These are phyloP conservation scores for Ochromonas danica DNA, from an alignment of 108 stramenopile species.

Conservation along the genomic window DNA sequence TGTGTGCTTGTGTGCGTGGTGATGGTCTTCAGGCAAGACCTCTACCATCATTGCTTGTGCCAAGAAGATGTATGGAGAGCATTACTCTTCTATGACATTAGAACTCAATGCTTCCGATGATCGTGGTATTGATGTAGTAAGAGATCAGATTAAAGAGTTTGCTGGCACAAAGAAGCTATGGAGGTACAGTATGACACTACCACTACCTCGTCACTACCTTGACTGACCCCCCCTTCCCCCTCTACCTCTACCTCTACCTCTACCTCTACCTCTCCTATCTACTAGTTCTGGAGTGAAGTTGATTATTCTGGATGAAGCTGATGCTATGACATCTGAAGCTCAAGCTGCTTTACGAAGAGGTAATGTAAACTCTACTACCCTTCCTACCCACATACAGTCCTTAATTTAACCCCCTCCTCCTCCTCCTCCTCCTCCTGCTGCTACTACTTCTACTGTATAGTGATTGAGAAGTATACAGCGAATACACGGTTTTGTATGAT, in stretches of 20 bases:
- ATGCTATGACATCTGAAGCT: constrained; percentile 89
- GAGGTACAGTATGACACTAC: no score
- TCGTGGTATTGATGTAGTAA: constrained; percentile 66
- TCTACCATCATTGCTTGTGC: constrained; percentile 87
- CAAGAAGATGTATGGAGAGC: constrained; percentile 82
- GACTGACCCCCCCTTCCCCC: no score
- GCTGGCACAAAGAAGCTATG: constrained; percentile 80
- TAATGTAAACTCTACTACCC: not conserved
- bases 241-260: no score
- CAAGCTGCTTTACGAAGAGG: constrained; percentile 77
- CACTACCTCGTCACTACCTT: no score
- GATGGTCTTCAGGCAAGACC: constrained; percentile 84
- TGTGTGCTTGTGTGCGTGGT: no score
- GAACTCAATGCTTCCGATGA: constrained; percentile 72
- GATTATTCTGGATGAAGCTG: constrained; percentile 87
- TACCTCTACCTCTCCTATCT: no score
- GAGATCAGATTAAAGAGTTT: constrained; percentile 91
- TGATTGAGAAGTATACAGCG: constrained; percentile 86
- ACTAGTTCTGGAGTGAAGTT: constrained; percentile 75
- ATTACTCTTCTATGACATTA: constrained; percentile 77
- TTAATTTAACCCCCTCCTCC: no score
- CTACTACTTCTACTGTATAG: no score
- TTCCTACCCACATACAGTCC: not conserved
- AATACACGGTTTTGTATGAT: constrained; percentile 92
- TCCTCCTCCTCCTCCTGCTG: no score